Evolutionary conservation across 1,284 basidiomycete species (phyloP), one percentile per base, ranked within the genome.

Genomic region (Sanghuangporus weigelae): DNA sequence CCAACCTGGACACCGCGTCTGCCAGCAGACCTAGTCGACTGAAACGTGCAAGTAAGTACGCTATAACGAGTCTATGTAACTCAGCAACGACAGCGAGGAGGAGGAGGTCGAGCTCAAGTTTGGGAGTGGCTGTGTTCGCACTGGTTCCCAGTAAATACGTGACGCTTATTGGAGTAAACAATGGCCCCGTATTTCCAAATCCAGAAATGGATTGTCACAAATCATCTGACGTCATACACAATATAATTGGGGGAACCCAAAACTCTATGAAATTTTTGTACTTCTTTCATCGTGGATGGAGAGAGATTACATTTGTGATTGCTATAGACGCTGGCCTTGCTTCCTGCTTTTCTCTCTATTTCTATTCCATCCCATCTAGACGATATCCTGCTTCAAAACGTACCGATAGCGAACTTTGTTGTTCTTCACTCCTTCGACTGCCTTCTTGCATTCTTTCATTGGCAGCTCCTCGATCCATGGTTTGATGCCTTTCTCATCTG

Each of bases 391-490:
- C 59, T 71, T 75, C 54, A 83, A 70, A 62, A 83, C 79, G 62
- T 78, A 80, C 63, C 83, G 77, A 74, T 84, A 86, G 65, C 80
- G 73, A 39, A 81, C 80, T 48, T 79, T 77, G 68, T 81, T 82
- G 64, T 80, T 75, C 74, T 81, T 78, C 60, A 86, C 75, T 35
- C 78, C 77, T 71, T 82, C 75, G 59, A 85, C 77, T 8, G 82
- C 85, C 73, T 83, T 77, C 53, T 74, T 76, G 48, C 79, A 82
- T 26, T 85, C 78, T 71, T 79, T 81, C 85, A 87, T 87, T 49
- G 81, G 81, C 42, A 84, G 63, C 70, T 83, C 80, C 69, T 84
- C 77, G 74, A 76, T 73, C 63, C 63, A 64, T 11, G 77, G 77
- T 67, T 76, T 73, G 69, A 80, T 71, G 36, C 72, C 69, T 71